Conservation (phyloP, 352 stramenopile genomes). For the Phytophthora capsici region DNA sequence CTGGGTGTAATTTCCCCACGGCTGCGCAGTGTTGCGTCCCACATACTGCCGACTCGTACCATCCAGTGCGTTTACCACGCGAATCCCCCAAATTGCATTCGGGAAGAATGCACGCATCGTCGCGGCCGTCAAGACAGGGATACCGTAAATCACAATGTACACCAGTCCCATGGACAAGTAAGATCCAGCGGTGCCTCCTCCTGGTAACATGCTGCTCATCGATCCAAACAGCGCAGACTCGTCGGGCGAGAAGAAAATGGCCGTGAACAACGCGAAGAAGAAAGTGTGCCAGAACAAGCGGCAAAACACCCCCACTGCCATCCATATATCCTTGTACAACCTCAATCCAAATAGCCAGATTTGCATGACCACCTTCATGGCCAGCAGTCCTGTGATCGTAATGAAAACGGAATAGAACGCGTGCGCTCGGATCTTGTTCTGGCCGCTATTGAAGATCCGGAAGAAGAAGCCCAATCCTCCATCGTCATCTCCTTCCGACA, state of each 20-base stretch:
- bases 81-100: constrained; percentile 62
- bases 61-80: constrained; percentile 67
- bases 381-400: constrained; percentile 58
- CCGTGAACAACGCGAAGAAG: constrained; percentile 74
- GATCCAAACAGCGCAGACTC: constrained; percentile 56
- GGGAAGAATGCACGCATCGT: constrained; percentile 63
- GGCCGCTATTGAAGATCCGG: constrained; percentile 56
- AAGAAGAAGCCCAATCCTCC: constrained; percentile 67
- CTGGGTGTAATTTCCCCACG: constrained; percentile 59
- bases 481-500: constrained; percentile 53
- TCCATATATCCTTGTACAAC: constrained; percentile 71
- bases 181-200: constrained; percentile 53
- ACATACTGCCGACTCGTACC: constrained; percentile 81
- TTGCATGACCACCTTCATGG: constrained; percentile 75
- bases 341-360: constrained; percentile 76
- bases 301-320: constrained; percentile 66
- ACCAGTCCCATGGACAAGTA: constrained; percentile 69
- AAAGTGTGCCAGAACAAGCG: constrained; percentile 76
- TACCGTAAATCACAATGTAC: constrained; percentile 68
- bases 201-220: constrained; percentile 47
- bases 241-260: constrained; percentile 67
- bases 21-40: constrained; percentile 73
- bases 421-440: constrained; percentile 71
- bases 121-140: constrained; percentile 57
- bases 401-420: constrained; percentile 77